Evolutionary conservation across 805 yeast species (phyloP).

Genomic region (Myxozyma nipponensis): DNA sequence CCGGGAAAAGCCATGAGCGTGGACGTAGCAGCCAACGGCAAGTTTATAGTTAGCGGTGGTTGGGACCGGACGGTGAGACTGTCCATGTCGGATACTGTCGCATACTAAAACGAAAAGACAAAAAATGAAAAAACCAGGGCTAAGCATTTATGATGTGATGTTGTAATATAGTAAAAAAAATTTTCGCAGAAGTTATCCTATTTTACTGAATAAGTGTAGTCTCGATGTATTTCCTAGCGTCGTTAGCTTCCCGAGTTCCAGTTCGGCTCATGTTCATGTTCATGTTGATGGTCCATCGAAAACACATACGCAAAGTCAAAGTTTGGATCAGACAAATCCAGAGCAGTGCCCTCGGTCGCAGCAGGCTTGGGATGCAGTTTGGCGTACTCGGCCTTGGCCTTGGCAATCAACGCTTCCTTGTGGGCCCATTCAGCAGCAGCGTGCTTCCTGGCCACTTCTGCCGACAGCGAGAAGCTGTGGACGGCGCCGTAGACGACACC

Average conservation of each 20-base stretch:
- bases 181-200: neutral
- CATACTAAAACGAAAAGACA: no score
- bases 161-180: neutral
- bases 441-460: conserved; percentile 54
- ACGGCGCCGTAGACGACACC: conserved; percentile 87
- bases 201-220: conserved; percentile 9
- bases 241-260: neutral
- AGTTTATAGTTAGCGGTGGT: conserved; percentile 57
- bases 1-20: conserved; percentile 70
- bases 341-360: conserved; percentile 31
- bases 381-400: conserved; percentile 88
- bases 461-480: conserved; percentile 69
- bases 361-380: conserved; percentile 51
- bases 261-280: neutral
- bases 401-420: conserved; percentile 70
- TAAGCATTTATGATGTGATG: no score
- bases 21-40: conserved; percentile 48
- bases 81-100: conserved; percentile 42
- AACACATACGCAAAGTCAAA: conserved; percentile 63
- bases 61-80: conserved; percentile 81
- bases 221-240: conserved; percentile 18
- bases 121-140: no score
- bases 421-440: conserved; percentile 57
- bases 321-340: conserved; percentile 81
- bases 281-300: neutral